Percentiles rank a stretch among this genome's conserved stretches.
Conservation (phyloP, 2,329 filamentous ascomycete genomes). For the Didymella exigua region DNA sequence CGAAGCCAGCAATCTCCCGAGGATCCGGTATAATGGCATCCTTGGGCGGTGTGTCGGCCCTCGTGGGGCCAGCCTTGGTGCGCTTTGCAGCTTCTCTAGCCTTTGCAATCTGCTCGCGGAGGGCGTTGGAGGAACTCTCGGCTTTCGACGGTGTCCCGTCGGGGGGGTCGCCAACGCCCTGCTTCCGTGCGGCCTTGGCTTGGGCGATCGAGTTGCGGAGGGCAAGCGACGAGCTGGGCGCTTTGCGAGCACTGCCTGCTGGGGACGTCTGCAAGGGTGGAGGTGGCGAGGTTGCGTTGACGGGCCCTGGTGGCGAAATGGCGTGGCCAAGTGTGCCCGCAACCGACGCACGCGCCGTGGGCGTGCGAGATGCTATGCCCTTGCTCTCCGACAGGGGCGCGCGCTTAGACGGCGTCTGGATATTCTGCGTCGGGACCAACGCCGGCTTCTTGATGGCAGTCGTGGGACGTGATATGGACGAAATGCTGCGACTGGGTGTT, state of each 20-base stretch:
- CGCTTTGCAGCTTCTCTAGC: slow-evolving; percentile 75
- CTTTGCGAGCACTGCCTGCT: slow-evolving; percentile 49
- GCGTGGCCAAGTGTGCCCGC: slow-evolving; percentile 45
- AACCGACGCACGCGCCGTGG: slow-evolving; percentile 40
- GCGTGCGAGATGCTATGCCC: slow-evolving; percentile 44
- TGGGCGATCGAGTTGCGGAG: slow-evolving; percentile 91
- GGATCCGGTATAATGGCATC: slow-evolving; percentile 42
- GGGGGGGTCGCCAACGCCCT: slow-evolving; percentile 15
- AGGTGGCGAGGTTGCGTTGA: slow-evolving; percentile 16
- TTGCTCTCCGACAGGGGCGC: slow-evolving; percentile 45
- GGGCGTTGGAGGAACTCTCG: slow-evolving; percentile 74
- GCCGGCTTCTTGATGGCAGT: slow-evolving; percentile 40
- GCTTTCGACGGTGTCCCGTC: slow-evolving; percentile 42
- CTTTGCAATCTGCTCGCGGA: slow-evolving; percentile 91
- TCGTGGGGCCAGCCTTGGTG: slow-evolving; percentile 28
- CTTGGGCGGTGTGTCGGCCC: slow-evolving; percentile 38
- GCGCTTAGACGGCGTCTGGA: slow-evolving; percentile 35
- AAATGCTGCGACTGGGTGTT: slow-evolving; percentile 40
- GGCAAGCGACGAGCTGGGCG: slow-evolving; percentile 74
- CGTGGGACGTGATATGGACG: slow-evolving; percentile 42
- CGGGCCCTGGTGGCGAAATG: slow-evolving; percentile 33
- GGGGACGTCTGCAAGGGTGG: no score
- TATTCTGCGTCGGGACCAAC: slow-evolving; percentile 33
- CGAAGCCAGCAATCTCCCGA: slow-evolving; percentile 52
- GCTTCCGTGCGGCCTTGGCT: slow-evolving; percentile 76